Percentiles rank a stretch among this genome's conserved stretches.
Evolutionary conservation across 2,329 filamentous ascomycete species (phyloP).

Genomic region (Lasiodiplodia sp.): DNA sequence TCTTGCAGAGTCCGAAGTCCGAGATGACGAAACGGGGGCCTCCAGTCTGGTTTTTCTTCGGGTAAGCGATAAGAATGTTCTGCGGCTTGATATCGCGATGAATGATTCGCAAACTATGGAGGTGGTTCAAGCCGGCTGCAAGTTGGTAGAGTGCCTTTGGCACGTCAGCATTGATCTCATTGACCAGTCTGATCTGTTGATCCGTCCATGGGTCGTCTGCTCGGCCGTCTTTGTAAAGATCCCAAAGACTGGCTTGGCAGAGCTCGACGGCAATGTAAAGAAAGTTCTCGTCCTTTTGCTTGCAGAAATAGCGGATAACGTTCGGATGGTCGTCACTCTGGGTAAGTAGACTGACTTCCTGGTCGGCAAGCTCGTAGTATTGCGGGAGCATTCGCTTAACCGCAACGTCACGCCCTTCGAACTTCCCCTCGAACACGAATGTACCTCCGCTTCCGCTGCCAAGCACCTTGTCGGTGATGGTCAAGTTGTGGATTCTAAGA

Average conservation of each 20-base stretch:
- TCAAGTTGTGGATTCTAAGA: constrained; percentile 63
- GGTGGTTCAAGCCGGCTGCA: constrained; percentile 83
- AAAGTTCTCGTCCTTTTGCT: constrained; percentile 87
- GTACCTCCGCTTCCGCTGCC: constrained; percentile 94
- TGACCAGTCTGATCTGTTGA: constrained; percentile 72
- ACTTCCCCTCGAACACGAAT: constrained; percentile 91
- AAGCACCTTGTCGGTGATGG: constrained; percentile 66
- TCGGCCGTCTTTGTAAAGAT: constrained; percentile 76
- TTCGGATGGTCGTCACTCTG: constrained; percentile 97
- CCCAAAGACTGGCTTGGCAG: constrained; percentile 90
- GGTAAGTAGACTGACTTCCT: constrained; percentile 87
- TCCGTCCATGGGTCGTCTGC: constrained; percentile 59
- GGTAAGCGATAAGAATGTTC: constrained; percentile 85
- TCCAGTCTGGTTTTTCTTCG: constrained; percentile 71
- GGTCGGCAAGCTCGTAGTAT: constrained; percentile 93
- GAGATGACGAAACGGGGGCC: constrained; percentile 90
- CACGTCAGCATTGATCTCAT: constrained; percentile 76
- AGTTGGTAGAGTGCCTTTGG: constrained; percentile 87
- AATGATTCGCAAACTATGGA: constrained; percentile 92
- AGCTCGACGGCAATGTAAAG: constrained; percentile 95
- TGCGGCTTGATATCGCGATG: constrained; percentile 97
- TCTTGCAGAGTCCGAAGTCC: constrained; percentile 97
- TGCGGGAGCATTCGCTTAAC: constrained; percentile 97
- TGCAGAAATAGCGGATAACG: constrained; percentile 95
- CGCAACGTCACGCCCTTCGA: constrained; percentile 90